Conservation (phyloP, 257 asterid species). For the Salvia rosmarinus region DNA sequence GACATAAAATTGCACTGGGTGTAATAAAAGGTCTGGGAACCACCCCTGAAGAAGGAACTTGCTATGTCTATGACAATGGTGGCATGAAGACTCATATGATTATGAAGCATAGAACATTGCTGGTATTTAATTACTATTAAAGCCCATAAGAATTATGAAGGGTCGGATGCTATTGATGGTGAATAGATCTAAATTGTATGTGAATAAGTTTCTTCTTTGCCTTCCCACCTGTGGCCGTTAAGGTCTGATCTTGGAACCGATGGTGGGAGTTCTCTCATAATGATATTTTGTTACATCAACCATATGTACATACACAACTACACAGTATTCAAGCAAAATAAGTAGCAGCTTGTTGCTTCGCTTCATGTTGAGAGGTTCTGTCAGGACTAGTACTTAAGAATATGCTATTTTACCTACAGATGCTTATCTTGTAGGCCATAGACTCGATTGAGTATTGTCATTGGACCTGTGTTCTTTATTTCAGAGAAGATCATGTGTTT, state of each 20-base stretch:
- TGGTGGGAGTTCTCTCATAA: background rate
- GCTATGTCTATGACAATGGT: constrained; percentile 58
- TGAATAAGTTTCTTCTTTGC: background rate
- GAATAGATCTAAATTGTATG: constrained; percentile 11
- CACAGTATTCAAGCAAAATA: constrained; percentile 16
- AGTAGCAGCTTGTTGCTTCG: constrained; percentile 1
- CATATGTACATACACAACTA: background rate
- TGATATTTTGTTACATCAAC: background rate
- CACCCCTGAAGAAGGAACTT: constrained; percentile 82
- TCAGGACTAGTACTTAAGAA: background rate
- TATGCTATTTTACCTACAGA: background rate
- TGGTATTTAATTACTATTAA: constrained; percentile 51
- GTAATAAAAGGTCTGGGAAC: constrained; percentile 81
- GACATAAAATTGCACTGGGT: constrained; percentile 63
- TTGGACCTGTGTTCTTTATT: background rate
- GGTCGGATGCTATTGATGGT: background rate
- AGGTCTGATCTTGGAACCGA: constrained; percentile 3
- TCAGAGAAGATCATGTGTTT: constrained; percentile 5
- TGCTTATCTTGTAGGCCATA: background rate
- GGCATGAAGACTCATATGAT: constrained; percentile 82
- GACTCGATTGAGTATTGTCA: background rate
- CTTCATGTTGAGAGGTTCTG: constrained; percentile 12
- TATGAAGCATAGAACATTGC: constrained; percentile 86
- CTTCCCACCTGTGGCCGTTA: background rate
- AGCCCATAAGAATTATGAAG: constrained; percentile 20